Evolutionary conservation across 257 asterid species (phyloP).

Genomic region (Paulownia fortunei): DNA sequence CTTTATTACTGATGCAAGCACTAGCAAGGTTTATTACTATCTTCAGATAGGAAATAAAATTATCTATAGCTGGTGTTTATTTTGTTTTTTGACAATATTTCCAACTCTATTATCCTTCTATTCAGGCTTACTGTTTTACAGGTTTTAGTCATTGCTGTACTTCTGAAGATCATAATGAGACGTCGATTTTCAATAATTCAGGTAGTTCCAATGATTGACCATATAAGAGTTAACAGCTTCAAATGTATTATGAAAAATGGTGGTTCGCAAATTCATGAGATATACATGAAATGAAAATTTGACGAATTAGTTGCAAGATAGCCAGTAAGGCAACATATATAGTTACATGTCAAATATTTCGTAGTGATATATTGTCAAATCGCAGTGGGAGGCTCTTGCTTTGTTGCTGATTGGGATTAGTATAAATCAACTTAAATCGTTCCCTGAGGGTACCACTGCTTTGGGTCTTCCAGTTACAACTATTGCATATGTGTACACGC

Average conservation of each 20-base stretch:
- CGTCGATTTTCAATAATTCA: conserved; percentile 93
- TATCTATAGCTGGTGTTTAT: conserved; percentile 13
- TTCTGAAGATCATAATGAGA: conserved; percentile 85
- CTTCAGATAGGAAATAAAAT: conserved; percentile 20
- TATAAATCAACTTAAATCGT: conserved; percentile 89
- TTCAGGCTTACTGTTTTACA: conserved; percentile 39
- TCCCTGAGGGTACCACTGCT: conserved; percentile 79
- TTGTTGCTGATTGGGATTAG: conserved; percentile 95
- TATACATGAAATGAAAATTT: conserved; percentile 6
- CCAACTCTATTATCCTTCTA: not conserved
- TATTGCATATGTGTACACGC: conserved; percentile 79
- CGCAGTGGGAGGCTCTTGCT: conserved; percentile 99
- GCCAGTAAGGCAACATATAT: conserved; percentile 28
- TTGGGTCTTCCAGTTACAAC: conserved; percentile 90
- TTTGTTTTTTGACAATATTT: not conserved
- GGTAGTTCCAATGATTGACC: conserved; percentile 54
- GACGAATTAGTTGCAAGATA: conserved; percentile 24
- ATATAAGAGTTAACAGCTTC: not conserved
- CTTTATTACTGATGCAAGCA: conserved; percentile 27
- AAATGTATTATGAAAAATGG: not conserved
- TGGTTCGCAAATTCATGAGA: not conserved
- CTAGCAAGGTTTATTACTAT: conserved; percentile 26
- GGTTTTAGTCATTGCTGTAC: conserved; percentile 98
- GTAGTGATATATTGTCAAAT: conserved; percentile 23
- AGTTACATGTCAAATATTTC: conserved; percentile 22